Conservation (phyloP, 768 basidiomycete genomes). For the button mushroom (Agaricus bisporus) region DNA sequence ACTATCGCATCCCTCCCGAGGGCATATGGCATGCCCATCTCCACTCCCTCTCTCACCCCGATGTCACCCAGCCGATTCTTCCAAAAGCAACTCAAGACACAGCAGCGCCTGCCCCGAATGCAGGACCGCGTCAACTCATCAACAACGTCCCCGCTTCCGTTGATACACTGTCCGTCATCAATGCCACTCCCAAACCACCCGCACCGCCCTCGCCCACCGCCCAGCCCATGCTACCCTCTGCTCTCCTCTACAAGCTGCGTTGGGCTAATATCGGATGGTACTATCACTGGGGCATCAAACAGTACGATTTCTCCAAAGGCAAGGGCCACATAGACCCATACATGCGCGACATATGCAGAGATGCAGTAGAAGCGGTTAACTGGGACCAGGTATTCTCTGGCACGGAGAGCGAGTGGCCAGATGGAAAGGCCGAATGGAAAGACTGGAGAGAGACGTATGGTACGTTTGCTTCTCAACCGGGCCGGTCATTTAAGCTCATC, state of each 20-base stretch:
- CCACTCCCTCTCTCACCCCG: slow-evolving; percentile 23
- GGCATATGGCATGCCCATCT: slow-evolving; percentile 75
- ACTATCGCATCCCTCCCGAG: slow-evolving; percentile 68
- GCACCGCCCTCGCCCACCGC: slow-evolving; percentile 60
- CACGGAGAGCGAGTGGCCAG: slow-evolving; percentile 42
- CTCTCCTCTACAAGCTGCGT: slow-evolving; percentile 70
- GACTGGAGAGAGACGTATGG: slow-evolving; percentile 78
- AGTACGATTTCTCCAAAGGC: slow-evolving; percentile 81
- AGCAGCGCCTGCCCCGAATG: slow-evolving; percentile 16
- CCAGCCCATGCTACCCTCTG: slow-evolving; percentile 39
- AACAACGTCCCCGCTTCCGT: slow-evolving; percentile 65
- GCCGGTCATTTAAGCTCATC: neutral
- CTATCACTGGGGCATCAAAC: slow-evolving; percentile 96
- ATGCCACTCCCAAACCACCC: slow-evolving; percentile 51
- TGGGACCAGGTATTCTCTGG: slow-evolving; percentile 64
- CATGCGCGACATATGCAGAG: slow-evolving; percentile 53
- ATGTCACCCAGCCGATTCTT: slow-evolving; percentile 29
- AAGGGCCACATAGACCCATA: slow-evolving; percentile 55
- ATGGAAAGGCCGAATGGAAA: slow-evolving; percentile 56
- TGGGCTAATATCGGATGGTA: slow-evolving; percentile 97
- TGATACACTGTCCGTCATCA: slow-evolving; percentile 47
- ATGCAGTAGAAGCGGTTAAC: slow-evolving; percentile 54
- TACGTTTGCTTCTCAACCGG: slow-evolving; percentile 20
- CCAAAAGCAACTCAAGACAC: slow-evolving; percentile 33
- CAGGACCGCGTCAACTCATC: slow-evolving; percentile 61